Percentiles rank a stretch among this genome's conserved stretches.
Conservation (phyloP, 2,329 filamentous ascomycete genomes). For the Aspergillus puulaauensis region DNA sequence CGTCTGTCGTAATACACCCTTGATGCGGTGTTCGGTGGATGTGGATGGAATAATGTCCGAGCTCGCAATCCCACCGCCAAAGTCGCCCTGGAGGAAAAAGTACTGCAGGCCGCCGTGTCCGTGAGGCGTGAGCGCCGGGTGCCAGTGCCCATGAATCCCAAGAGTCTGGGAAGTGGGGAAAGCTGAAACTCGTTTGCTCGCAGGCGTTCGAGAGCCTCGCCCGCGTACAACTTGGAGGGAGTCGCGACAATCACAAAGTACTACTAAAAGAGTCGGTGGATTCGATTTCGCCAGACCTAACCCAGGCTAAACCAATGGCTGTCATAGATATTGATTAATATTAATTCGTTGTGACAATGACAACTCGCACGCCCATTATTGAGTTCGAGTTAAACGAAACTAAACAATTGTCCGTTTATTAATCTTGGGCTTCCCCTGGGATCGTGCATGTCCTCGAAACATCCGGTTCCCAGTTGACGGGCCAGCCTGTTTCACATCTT, state of each 20-base stretch:
- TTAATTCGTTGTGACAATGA: not conserved
- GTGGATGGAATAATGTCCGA: not conserved
- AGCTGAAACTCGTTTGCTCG: slow-evolving; percentile 9
- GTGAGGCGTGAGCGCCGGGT: not conserved
- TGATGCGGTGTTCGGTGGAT: not conserved
- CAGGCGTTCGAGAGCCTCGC: slow-evolving; percentile 7
- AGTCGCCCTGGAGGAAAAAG: not conserved
- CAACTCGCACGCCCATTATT: not conserved
- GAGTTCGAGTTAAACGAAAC: not conserved
- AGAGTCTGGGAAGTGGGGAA: slow-evolving; percentile 8
- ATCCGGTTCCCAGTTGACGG: slow-evolving; percentile 6
- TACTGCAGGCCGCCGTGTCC: not conserved
- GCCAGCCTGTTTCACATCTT: slow-evolving; percentile 1
- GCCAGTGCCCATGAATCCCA: not conserved
- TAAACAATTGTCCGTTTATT: slow-evolving; percentile 1
- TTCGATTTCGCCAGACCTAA: not conserved
- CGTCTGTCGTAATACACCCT: not conserved
- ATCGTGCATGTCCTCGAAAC: slow-evolving; percentile 2
- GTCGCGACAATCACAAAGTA: not conserved
- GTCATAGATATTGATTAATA: not conserved
- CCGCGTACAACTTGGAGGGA: not conserved
- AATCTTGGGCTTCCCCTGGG: slow-evolving; percentile 1
- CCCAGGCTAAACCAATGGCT: not conserved
- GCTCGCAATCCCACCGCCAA: not conserved
- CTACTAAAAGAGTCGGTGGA: not conserved